Evolutionary conservation across 2,329 filamentous ascomycete genomes (phyloP).

Genomic region (Tolypocladium amazonense): DNA sequence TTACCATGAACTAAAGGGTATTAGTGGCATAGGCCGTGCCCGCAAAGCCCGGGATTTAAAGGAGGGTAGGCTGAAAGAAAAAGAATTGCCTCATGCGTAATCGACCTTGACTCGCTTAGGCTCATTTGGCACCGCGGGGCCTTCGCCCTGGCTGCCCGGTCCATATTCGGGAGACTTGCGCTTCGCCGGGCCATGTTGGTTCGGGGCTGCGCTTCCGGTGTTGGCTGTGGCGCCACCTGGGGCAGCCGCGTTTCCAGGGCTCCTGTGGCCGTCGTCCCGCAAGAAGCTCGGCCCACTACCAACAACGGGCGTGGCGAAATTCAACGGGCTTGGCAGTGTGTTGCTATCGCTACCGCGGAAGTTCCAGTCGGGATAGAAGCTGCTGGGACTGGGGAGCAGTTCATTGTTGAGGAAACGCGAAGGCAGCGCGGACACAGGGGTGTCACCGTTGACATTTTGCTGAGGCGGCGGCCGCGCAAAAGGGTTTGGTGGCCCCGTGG

Average conservation of each 20-base stretch:
- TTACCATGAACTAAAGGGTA: constrained; percentile 5
- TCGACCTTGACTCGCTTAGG: constrained; percentile 45
- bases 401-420: constrained; percentile 84
- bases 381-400: constrained; percentile 80
- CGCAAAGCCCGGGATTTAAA: neutral
- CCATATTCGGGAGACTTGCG: constrained; percentile 46
- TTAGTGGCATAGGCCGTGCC: constrained; percentile 1
- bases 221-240: constrained; percentile 6
- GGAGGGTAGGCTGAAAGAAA: neutral
- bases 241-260: constrained; percentile 4
- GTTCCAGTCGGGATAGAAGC: constrained; percentile 88
- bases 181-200: constrained; percentile 25
- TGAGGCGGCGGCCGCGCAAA: constrained; percentile 83
- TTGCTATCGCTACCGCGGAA: constrained; percentile 65
- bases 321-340: constrained; percentile 83
- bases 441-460: constrained; percentile 42
- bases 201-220: constrained; percentile 3
- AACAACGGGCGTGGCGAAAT: constrained; percentile 74
- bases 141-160: constrained; percentile 27
- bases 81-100: constrained; percentile 9
- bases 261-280: constrained; percentile 37
- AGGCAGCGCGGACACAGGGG: constrained; percentile 87
- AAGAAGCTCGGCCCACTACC: constrained; percentile 53
- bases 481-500: constrained; percentile 85
- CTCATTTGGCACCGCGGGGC: constrained; percentile 31